Evolutionary conservation across 2,329 filamentous ascomycete genomes (phyloP), one percentile per base, ranked within the genome.

Genomic region (Xylaria multiplex): DNA sequence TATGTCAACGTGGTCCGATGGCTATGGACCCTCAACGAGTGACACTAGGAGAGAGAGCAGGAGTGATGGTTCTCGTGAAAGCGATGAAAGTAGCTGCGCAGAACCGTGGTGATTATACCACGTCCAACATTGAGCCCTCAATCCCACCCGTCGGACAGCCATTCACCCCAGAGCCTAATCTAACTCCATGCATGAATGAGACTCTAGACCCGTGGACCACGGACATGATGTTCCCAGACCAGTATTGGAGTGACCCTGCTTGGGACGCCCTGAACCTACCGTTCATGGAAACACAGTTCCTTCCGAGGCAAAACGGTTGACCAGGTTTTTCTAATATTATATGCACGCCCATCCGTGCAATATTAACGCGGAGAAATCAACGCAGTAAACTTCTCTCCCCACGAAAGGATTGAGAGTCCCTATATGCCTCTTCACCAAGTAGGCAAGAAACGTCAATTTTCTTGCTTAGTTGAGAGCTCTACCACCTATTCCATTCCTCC

Each of bases 211-310:
- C 69, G 2, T 74, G 71, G 72, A 59, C 61, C 8, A 67, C 67
- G 30, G 72, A 74, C 45, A 62, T 72, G 40, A 63, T 68, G 6
- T 72, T 71, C 30, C 58, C 69, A 8, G 71, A 69, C 40, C 70
- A 73, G 55, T 72, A 71, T 56, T 77, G 74, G 74, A 64, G 67
- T 35, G 74, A 75, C 37, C 65, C 71, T 22, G 63, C 68, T 1
- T 74, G 73, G 73, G 73, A 75, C 43, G 62, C 70, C 5, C 72
- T 73, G 30, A 70, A 68, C 35, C 48, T 73, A 9, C 52, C 72
- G 4, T 64, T 60, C 46, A 54, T 58, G 57, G 56, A 64, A n/a
- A 2, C 52, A n/a, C 65, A 57, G 16, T 67, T 57, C 5, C 52
- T 32, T 2, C 55, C 45, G 9, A 40, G 61, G 24, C 54, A 56